These are phyloP conservation scores for Eucalyptus sp. DNA, from an alignment of 345 rosid species.

Conservation along the genomic window DNA sequence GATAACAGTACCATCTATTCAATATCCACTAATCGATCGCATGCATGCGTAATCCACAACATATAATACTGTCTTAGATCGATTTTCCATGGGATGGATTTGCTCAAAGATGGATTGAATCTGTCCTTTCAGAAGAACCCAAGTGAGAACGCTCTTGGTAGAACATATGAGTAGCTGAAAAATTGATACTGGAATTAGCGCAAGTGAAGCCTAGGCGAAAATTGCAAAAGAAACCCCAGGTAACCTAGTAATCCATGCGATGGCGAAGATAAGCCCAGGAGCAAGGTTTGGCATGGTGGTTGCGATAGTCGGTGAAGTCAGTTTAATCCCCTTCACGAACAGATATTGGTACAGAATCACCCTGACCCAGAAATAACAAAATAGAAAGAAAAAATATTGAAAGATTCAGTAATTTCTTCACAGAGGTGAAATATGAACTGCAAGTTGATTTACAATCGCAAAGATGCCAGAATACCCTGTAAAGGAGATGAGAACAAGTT, in stretches of 20 bases:
- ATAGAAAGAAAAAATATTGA: neutral
- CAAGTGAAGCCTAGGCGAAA: neutral
- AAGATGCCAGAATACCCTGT: constrained; percentile 45
- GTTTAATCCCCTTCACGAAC: constrained; percentile 24
- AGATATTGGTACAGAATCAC: constrained; percentile 24
- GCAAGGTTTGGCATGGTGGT: constrained; percentile 47
- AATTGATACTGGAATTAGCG: neutral
- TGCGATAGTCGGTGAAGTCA: constrained; percentile 32
- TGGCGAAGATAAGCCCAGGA: constrained; percentile 27
- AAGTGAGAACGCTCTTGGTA: neutral
- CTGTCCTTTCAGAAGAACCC: neutral
- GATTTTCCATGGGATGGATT: neutral
- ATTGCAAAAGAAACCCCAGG: neutral
- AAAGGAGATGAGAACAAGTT: constrained; percentile 60
- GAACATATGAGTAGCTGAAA: neutral
- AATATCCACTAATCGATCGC: neutral
- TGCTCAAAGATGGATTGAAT: neutral
- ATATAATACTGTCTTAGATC: neutral
- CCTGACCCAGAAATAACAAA: constrained; percentile 2
- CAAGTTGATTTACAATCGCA: neutral
- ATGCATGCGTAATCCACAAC: neutral
- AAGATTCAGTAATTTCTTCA: neutral
- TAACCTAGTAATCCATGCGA: constrained; percentile 30
- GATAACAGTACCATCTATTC: neutral
- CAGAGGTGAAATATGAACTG: neutral